phyloP scores from a whole-genome alignment of 306 rosid genomes.

The Oemleria cerasiformis region DNA sequence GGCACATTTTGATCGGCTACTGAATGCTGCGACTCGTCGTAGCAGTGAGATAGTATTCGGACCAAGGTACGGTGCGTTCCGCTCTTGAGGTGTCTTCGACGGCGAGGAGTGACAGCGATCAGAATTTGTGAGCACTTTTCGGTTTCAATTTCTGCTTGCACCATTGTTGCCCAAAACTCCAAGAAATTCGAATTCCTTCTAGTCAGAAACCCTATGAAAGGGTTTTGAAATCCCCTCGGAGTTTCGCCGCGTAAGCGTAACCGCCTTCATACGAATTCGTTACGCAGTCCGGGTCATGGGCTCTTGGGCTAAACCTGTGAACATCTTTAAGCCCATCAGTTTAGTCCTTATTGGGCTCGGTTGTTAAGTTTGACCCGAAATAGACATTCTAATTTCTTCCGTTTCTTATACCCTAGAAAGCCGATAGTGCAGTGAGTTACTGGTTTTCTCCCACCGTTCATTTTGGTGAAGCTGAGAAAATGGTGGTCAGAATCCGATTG shows the following conservation, averaged over 20 bases:
- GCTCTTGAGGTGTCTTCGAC: slow-evolving; percentile 1
- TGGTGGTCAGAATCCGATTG: slow-evolving; percentile 85
- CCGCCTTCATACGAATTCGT: neutral
- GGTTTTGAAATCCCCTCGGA: neutral
- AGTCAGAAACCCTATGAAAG: neutral
- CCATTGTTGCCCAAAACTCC: neutral
- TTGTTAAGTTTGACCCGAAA: neutral
- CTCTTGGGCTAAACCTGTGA: neutral
- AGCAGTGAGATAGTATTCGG: neutral
- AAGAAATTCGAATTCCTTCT: neutral
- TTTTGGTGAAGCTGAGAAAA: slow-evolving; percentile 16
- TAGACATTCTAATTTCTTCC: neutral
- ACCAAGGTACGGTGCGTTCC: slow-evolving; percentile 1
- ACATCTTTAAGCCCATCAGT: neutral
- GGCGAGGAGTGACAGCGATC: neutral
- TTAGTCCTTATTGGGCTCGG: too few relatives aligned
- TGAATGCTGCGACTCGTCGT: neutral
- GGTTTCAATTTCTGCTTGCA: neutral
- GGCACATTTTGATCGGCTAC: neutral
- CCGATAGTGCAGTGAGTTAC: neutral
- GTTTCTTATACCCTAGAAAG: slow-evolving; percentile 11
- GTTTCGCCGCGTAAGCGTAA: neutral
- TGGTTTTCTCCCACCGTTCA: neutral
- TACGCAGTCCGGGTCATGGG: neutral
- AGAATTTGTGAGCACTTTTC: neutral